Evolutionary conservation across 306 rosid genomes (phyloP).

Genomic region (Castanea crenata): DNA sequence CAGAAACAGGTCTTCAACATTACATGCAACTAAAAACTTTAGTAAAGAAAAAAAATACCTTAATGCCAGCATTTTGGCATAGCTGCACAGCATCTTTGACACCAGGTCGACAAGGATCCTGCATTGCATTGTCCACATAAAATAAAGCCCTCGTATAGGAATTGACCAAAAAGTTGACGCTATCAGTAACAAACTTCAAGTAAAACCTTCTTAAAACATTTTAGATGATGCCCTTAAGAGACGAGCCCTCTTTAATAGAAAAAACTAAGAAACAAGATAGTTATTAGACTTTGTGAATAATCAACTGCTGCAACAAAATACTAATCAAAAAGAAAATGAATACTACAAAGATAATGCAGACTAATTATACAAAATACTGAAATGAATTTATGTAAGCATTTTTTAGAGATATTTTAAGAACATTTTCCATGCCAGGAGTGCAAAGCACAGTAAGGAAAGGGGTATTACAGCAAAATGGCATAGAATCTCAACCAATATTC

Average conservation of each 20-base stretch:
- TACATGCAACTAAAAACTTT: neutral
- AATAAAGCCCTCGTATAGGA: neutral
- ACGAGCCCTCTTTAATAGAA: neutral
- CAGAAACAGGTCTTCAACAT: slow-evolving; percentile 8
- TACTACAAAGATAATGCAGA: neutral
- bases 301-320: too few species aligned
- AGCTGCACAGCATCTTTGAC: slow-evolving; percentile 69
- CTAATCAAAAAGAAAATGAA: too few species aligned
- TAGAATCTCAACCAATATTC: neutral
- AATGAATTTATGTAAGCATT: neutral
- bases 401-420: neutral
- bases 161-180: neutral
- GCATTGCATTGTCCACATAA: slow-evolving; percentile 23
- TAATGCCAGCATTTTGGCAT: slow-evolving; percentile 92
- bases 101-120: slow-evolving; percentile 95
- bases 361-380: neutral
- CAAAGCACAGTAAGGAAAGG: neutral
- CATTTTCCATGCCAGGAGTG: neutral
- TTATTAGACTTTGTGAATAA: neutral
- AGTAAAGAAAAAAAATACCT: slow-evolving; percentile 49
- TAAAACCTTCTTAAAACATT: neutral
- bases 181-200: neutral
- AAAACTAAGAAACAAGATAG: neutral
- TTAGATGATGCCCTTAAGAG: neutral
- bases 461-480: neutral